These are phyloP conservation scores for Ceratocystis eucalypticola DNA, from an alignment of 2,329 filamentous ascomycete species.

Conservation along the genomic window DNA sequence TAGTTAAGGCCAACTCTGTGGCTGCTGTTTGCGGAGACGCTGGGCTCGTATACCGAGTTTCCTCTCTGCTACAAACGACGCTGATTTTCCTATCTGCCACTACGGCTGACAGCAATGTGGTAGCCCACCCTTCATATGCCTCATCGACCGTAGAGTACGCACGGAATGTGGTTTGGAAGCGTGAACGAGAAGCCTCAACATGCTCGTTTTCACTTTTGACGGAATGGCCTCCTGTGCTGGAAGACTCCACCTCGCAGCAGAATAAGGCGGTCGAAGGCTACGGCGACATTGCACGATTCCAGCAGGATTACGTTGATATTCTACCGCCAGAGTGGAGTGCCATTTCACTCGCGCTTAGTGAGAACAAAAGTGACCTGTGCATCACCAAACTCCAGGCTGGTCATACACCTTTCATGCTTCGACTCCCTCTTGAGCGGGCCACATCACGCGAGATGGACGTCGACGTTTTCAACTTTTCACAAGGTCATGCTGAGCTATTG, in stretches of 20 bases:
- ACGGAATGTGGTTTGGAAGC: conserved; percentile 52
- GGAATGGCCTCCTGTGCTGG: conserved; percentile 20
- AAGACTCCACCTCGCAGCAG: conserved; percentile 1
- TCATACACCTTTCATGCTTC: conserved; percentile 69
- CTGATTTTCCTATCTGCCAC: conserved; percentile 53
- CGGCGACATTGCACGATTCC: conserved; percentile 50
- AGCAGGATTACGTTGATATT: conserved; percentile 70
- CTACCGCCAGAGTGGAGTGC: conserved; percentile 74
- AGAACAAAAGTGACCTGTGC: conserved; percentile 70
- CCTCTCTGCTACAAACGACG: conserved; percentile 50
- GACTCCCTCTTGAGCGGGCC: conserved; percentile 71
- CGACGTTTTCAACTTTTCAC: conserved; percentile 57
- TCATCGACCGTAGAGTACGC: conserved; percentile 55
- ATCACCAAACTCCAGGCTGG: conserved; percentile 71
- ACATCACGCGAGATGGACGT: conserved; percentile 62
- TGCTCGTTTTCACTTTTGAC: conserved; percentile 24
- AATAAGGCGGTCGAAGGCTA: conserved; percentile 32
- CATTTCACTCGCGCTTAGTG: conserved; percentile 71
- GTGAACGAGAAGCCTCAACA: conserved; percentile 44
- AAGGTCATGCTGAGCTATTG: conserved; percentile 63
- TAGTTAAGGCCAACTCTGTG: conserved; percentile 49
- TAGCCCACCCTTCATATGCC: conserved; percentile 42
- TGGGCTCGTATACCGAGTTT: conserved; percentile 48
- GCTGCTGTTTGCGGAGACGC: conserved; percentile 42
- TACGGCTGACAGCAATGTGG: conserved; percentile 32